Percentiles rank a stretch among this genome's conserved stretches.
Conservation (phyloP, 2,329 filamentous ascomycete genomes). For the Diaporthe capsici region DNA sequence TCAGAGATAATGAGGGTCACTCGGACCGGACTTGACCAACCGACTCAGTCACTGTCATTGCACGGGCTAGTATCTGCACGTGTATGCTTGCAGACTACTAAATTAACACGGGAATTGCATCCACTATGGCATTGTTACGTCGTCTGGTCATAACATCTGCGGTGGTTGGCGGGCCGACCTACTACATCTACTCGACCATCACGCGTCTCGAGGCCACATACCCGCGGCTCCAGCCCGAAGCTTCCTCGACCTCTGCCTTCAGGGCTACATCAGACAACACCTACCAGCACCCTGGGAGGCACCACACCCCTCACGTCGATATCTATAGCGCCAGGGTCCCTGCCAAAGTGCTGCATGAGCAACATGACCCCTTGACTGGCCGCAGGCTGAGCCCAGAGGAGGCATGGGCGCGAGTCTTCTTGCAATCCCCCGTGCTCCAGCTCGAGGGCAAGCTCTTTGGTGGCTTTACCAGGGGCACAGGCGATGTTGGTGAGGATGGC, state of each 20-base stretch:
- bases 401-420: slow-evolving; percentile 32
- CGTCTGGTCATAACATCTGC: slow-evolving; percentile 17
- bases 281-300: background rate
- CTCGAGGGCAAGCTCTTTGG: slow-evolving; percentile 35
- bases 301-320: slow-evolving; percentile 33
- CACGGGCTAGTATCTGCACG: background rate
- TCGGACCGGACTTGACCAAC: background rate
- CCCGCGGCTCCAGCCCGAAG: slow-evolving; percentile 33
- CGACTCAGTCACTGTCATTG: slow-evolving; percentile 5
- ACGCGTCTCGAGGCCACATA: slow-evolving; percentile 32
- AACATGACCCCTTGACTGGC: background rate
- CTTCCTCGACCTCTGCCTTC: slow-evolving; percentile 5
- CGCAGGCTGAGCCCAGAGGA: slow-evolving; percentile 26
- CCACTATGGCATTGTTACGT: slow-evolving; percentile 23
- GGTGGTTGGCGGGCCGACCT: slow-evolving; percentile 29
- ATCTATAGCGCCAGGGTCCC: slow-evolving; percentile 24
- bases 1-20: background rate
- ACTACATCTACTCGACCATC: slow-evolving; percentile 11
- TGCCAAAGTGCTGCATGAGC: slow-evolving; percentile 2
- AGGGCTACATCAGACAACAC: background rate
- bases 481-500: slow-evolving; percentile 20
- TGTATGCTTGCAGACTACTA: background rate
- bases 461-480: background rate
- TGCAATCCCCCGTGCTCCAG: slow-evolving; percentile 31
- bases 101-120: background rate